Conservation (phyloP, 306 rosid genomes). For the Lathyrus aphaca region DNA sequence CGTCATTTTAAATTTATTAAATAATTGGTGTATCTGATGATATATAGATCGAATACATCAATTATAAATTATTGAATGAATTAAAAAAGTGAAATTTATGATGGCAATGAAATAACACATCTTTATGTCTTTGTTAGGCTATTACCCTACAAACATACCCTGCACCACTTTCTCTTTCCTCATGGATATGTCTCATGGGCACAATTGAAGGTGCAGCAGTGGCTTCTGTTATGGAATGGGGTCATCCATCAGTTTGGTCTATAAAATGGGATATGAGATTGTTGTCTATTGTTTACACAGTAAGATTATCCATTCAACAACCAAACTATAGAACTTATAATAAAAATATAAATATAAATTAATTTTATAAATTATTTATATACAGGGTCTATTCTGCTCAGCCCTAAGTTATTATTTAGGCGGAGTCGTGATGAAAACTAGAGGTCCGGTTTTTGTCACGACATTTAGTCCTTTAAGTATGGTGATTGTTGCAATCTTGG, state of each 20-base stretch:
- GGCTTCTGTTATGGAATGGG: conserved; percentile 76
- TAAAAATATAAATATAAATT: background rate
- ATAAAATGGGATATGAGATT: conserved; percentile 62
- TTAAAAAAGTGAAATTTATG: background rate
- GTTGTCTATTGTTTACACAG: conserved; percentile 59
- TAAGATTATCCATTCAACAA: conserved; percentile 32
- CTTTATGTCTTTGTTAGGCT: conserved; percentile 47
- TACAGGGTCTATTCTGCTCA: conserved; percentile 77
- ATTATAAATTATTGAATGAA: background rate
- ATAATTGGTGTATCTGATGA: no score
- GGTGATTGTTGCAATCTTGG: conserved; percentile 81
- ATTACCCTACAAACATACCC: conserved; percentile 77
- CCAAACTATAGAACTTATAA: background rate
- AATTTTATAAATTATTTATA: background rate
- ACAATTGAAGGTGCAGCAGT: conserved; percentile 69
- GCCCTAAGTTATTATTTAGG: conserved; percentile 73
- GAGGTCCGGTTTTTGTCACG: conserved; percentile 95
- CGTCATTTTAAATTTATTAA: no score
- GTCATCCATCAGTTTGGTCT: conserved; percentile 63
- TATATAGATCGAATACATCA: no score
- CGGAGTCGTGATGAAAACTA: conserved; percentile 80
- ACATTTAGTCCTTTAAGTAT: conserved; percentile 77
- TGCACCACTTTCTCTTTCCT: conserved; percentile 81
- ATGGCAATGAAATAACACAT: background rate
- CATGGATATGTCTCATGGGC: conserved; percentile 88